Evolutionary conservation across 306 rosid species (phyloP).

Genomic region (Clitoria ternatea): DNA sequence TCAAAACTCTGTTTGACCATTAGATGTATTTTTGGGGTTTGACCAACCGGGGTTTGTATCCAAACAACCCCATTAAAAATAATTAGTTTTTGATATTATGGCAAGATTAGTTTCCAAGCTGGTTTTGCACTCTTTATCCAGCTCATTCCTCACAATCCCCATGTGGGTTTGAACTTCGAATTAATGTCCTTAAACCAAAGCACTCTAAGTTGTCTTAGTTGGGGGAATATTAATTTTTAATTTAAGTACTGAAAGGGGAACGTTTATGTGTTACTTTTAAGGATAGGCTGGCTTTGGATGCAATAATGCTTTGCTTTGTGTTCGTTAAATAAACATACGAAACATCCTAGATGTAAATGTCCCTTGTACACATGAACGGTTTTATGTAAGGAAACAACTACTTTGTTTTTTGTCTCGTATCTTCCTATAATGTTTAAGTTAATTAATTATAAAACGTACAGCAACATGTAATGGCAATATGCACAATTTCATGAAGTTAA

Average conservation of each 20-base stretch:
- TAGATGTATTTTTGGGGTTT: no score
- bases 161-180: conserved; percentile 28
- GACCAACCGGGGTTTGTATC: no score
- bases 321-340: conserved; percentile 19
- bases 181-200: conserved; percentile 32
- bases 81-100: neutral
- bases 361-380: conserved; percentile 35
- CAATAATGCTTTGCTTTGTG: conserved; percentile 44
- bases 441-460: neutral
- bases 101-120: conserved; percentile 27
- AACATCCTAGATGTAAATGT: conserved; percentile 46
- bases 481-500: no score
- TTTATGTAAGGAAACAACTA: conserved; percentile 25
- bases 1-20: no score
- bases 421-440: neutral
- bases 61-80: no score
- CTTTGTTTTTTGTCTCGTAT: neutral
- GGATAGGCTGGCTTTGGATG: conserved; percentile 37
- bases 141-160: conserved; percentile 44
- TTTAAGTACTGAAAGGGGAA: conserved; percentile 19
- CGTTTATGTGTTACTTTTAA: conserved; percentile 27
- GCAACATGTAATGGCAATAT: no score
- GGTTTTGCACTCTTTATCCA: conserved; percentile 25
- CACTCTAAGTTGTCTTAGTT: conserved; percentile 37
- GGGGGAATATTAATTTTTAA: conserved; percentile 19